Conservation (phyloP, 2,329 filamentous ascomycete genomes). For the Neobulgaria alba region DNA sequence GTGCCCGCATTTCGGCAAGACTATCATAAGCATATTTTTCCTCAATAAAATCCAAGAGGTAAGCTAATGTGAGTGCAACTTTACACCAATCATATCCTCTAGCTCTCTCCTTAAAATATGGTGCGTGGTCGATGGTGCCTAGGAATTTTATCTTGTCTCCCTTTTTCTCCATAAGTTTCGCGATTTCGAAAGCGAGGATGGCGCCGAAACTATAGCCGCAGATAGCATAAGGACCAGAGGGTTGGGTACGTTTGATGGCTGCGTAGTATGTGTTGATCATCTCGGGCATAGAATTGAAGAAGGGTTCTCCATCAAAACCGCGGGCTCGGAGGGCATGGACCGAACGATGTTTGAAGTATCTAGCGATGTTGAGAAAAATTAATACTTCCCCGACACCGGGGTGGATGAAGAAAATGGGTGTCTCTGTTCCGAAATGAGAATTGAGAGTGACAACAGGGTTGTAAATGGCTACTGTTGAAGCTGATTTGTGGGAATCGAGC, state of each 20-base stretch:
- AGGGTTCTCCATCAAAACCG: constrained; percentile 31
- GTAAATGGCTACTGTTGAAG: constrained; percentile 12
- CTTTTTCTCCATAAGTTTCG: constrained; percentile 35
- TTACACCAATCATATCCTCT: constrained; percentile 28
- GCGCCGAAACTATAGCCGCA: constrained; percentile 43
- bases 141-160: constrained; percentile 36
- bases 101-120: constrained; percentile 34
- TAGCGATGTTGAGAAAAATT: constrained; percentile 33
- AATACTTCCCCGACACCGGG: constrained; percentile 36
- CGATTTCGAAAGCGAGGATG: constrained; percentile 42
- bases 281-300: constrained; percentile 34
- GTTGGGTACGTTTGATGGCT: constrained; percentile 35
- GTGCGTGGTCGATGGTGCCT: constrained; percentile 39
- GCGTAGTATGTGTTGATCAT: constrained; percentile 32
- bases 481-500: constrained; percentile 22
- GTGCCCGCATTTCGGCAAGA: constrained; percentile 29
- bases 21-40: constrained; percentile 32
- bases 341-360: constrained; percentile 34
- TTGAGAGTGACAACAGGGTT: constrained; percentile 31
- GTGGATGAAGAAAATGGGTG: constrained; percentile 35
- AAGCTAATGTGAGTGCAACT: constrained; percentile 29
- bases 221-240: constrained; percentile 41
- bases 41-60: constrained; percentile 30
- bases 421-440: constrained; percentile 25
- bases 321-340: constrained; percentile 37